Evolutionary conservation across 768 basidiomycete species (phyloP), one percentile per base, ranked within the genome.

Genomic region (Suillus subalutaceus): DNA sequence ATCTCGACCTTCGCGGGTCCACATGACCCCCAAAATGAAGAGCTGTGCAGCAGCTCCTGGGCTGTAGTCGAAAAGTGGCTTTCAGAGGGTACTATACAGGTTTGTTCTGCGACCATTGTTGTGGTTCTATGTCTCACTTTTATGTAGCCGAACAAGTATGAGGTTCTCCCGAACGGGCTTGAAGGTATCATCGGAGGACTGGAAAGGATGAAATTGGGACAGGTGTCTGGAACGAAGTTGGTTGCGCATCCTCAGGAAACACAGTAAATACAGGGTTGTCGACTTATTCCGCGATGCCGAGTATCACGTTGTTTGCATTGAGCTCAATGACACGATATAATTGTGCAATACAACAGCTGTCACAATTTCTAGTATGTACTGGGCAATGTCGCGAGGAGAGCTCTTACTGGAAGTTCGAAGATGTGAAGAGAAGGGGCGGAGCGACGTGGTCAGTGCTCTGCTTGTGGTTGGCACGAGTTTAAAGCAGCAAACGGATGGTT

Each of bases 401-500:
- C 32, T 32, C 32, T 26, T 26, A 26, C 26, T 26, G 26, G 26
- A 26, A 26, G 26, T 26, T 26, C 26, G 1, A 26, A 26, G 1
- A 26, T 26, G 26, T 26, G 2, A 26, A 26, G 26, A 2, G 26
- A 26, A 26, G 26, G 26, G 26, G 26, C 26, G 26, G 26, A 26
- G 26, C 2, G 4, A 32, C 32, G 37, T 38, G 37, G 37, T 10
- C 26, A 26, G 26, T 38, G 32, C 32, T 32, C 32, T 32, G 32
- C 32, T 32, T 32, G 32, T 32, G 32, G 37, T 38, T 38, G 37
- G 37, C 37, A 38, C 37, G 37, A 38, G 37, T 38, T 38, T 38
- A 38, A 38, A 26, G 26, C 23, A 96, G 94, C 56, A 96, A 95
- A 78, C 83, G 92, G 69, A 93, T 97, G 79, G 93, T 96, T 30